A percentile compares a stretch with the other conserved stretches of the same genome.
Evolutionary conservation across 768 basidiomycete genomes (phyloP).

Genomic region (Gelatoporia subvermispora): DNA sequence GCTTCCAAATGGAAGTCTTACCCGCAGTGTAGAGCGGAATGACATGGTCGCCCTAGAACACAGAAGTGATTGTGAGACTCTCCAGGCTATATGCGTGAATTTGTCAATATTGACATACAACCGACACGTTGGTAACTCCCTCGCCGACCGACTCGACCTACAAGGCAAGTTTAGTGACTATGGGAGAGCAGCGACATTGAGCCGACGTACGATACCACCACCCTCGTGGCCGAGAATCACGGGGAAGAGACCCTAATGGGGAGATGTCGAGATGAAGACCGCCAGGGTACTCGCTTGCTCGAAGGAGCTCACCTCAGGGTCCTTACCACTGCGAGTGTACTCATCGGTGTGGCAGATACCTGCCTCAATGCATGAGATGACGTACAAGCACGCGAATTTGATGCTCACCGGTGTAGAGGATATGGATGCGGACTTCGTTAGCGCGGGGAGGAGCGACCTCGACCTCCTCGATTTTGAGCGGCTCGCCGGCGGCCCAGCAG

Average conservation of each 20-base stretch:
- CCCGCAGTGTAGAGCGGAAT: slow-evolving; percentile 96
- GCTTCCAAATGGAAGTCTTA: slow-evolving; percentile 19
- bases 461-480: slow-evolving; percentile 84
- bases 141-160: slow-evolving; percentile 97
- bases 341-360: slow-evolving; percentile 98
- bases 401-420: slow-evolving; percentile 78
- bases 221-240: slow-evolving; percentile 95
- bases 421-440: slow-evolving; percentile 90
- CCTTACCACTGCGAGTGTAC: slow-evolving; percentile 93
- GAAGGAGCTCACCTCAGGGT: slow-evolving; percentile 68
- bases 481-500: slow-evolving; percentile 90
- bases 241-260: slow-evolving; percentile 73
- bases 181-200: slow-evolving; percentile 1
- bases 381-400: background rate
- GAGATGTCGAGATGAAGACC: slow-evolving; percentile 7
- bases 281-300: slow-evolving; percentile 10
- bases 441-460: slow-evolving; percentile 89
- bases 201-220: slow-evolving; percentile 73
- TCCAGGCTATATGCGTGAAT: no score
- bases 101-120: slow-evolving; percentile 35
- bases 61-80: no score
- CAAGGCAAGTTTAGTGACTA: slow-evolving; percentile 3
- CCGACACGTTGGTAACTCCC: slow-evolving; percentile 78
- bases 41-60: slow-evolving; percentile 84
- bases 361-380: slow-evolving; percentile 19